Evolutionary conservation across 2,329 filamentous ascomycete species (phyloP), one percentile per base, ranked within the genome.

Genomic region (Parascedosporium putredinis): DNA sequence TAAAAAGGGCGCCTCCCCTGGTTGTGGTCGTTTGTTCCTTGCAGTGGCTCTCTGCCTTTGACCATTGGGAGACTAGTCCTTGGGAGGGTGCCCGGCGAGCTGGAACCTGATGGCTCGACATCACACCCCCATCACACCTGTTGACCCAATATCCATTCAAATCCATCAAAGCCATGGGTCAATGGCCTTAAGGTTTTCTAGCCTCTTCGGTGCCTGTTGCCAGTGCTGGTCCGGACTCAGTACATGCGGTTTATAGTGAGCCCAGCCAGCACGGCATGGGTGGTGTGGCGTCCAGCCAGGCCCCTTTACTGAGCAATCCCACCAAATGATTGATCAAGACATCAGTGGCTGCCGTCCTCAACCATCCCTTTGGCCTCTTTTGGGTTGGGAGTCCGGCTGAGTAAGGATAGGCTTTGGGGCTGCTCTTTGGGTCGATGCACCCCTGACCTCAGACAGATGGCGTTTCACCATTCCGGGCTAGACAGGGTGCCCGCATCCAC

Each of bases 391-490:
- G 22, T 36, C 18, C 12, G 23, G 34, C 40, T 47, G 45, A 47
- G 45, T 47, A 47, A 47, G 45, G 27, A 31, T 16, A 47, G 38
- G 36, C 7, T 36, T 36, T 18, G 18, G n/a, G 24, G 12, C 10
- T 25, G 20, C n/a, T n/a, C n/a, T n/a, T n/a, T n/a, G n/a, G n/a
- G n/a, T 31, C 18, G 38, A 5, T 20, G 38, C 7, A 16, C 45
- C 29, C 46, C 46, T 48, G 46, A 24, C n/a, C 23, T 27, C 46
- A 48, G 23, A 48, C 46, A 47, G 45, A 24, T 47, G 18, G 27
- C 33, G 46, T 48, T 48, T 48, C 46, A 48, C 34, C 46, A 40
- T 48, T 24, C 27, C 42, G 34, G 46, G 16, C n/a, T 38, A 9
- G 33, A 10, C 20, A 45, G 42, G 42, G 22, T 22, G 9, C 20